Evolutionary conservation across 805 yeast genomes (phyloP).

Genomic region (Debaryomyces prosopidis): DNA sequence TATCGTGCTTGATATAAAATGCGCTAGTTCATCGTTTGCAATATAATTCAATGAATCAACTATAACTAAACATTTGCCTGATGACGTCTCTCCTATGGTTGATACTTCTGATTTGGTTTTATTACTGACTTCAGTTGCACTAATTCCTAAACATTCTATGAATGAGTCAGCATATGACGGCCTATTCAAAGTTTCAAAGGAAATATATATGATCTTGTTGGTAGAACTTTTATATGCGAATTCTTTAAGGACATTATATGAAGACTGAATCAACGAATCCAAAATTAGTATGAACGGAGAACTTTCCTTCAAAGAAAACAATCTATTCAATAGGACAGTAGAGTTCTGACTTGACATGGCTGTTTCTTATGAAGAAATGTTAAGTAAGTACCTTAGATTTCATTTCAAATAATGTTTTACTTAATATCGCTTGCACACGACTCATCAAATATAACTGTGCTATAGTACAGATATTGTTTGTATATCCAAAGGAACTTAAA

Average conservation of each 20-base stretch:
- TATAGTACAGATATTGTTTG: background rate
- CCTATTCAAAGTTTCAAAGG: conserved; percentile 62
- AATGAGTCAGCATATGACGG: conserved; percentile 54
- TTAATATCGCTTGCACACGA: conserved; percentile 1
- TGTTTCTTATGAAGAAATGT: background rate
- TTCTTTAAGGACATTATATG: conserved; percentile 57
- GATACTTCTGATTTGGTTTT: background rate
- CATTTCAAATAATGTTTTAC: background rate
- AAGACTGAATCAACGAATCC: conserved; percentile 74
- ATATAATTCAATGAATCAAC: conserved; percentile 72
- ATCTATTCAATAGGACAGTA: conserved; percentile 60
- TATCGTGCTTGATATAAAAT: conserved; percentile 49
- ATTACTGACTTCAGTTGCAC: conserved; percentile 17
- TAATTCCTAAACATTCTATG: conserved; percentile 41
- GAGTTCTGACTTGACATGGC: conserved; percentile 36
- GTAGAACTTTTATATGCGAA: conserved; percentile 44
- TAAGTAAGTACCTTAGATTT: background rate
- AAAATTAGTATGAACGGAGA: conserved; percentile 70
- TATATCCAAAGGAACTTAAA: background rate
- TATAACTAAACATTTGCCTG: conserved; percentile 45
- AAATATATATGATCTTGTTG: conserved; percentile 49
- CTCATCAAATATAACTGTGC: background rate
- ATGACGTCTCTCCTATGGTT: conserved; percentile 5
- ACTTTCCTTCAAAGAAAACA: conserved; percentile 67
- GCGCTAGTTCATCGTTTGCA: conserved; percentile 43